Conservation (phyloP, 148 eudicot genomes). For the Rhododendron vialii region DNA sequence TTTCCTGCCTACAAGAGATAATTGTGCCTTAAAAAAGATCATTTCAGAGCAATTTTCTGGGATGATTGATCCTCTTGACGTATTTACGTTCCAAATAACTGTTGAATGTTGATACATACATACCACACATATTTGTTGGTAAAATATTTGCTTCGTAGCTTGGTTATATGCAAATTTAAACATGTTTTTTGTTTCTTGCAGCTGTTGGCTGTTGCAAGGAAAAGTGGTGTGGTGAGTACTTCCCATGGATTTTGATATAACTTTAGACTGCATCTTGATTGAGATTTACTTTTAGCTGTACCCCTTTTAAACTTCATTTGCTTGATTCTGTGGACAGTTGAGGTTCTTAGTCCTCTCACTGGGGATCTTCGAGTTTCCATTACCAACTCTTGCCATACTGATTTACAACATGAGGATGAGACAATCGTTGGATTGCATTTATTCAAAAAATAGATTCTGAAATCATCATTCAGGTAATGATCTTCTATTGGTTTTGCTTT, state of each 20-base stretch:
- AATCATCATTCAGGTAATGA: too few relatives aligned
- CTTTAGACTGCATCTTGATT: neutral
- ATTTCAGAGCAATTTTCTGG: neutral
- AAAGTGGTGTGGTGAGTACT: conserved; percentile 67
- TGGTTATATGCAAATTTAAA: neutral
- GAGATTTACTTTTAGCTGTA: neutral
- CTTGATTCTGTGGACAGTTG: conserved; percentile 34
- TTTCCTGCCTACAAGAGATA: neutral
- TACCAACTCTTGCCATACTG: conserved; percentile 21
- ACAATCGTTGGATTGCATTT: conserved; percentile 71
- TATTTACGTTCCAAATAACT: neutral
- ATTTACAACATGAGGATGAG: conserved; percentile 41
- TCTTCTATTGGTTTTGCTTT: too few relatives aligned
- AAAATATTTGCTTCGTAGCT: neutral
- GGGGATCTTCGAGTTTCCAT: conserved; percentile 63
- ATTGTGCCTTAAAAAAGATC: neutral
- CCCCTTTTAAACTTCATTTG: neutral
- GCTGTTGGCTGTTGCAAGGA: conserved; percentile 90
- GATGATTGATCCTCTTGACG: neutral
- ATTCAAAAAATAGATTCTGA: too few relatives aligned
- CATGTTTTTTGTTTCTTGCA: conserved; percentile 28
- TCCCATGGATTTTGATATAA: neutral
- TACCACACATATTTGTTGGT: too few relatives aligned
- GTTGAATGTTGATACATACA: neutral
- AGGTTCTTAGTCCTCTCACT: conserved; percentile 59